phyloP scores from a whole-genome alignment of 495 filamentous ascomycete genomes.

The Penicillium cinerascens region DNA sequence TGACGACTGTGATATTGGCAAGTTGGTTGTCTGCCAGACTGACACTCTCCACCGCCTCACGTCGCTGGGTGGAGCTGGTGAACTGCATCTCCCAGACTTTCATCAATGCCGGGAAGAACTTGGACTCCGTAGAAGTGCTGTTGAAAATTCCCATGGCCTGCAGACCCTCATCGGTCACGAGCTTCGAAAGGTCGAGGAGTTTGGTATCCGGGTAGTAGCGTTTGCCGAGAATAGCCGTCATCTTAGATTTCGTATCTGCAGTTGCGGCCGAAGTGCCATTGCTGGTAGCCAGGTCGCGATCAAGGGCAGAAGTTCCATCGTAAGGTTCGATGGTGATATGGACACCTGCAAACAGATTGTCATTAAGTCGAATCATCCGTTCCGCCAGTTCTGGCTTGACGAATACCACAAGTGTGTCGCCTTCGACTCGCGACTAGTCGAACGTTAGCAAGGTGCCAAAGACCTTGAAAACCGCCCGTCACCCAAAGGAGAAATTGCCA shows the following conservation, averaged over 20 bases:
- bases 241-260: slow-evolving; percentile 43
- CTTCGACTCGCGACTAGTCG: slow-evolving; percentile 64
- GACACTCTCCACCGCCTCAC: slow-evolving; percentile 70
- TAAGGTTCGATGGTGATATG: slow-evolving; percentile 51
- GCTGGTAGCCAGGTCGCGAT: slow-evolving; percentile 21
- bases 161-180: slow-evolving; percentile 66
- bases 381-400: slow-evolving; percentile 60
- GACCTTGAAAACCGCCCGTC: slow-evolving; percentile 49
- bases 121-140: slow-evolving; percentile 64
- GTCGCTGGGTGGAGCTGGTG: slow-evolving; percentile 58
- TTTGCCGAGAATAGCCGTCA: slow-evolving; percentile 59
- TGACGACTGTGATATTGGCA: slow-evolving; percentile 63
- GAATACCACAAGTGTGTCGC: slow-evolving; percentile 64
- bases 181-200: slow-evolving; percentile 73
- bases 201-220: slow-evolving; percentile 69
- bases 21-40: slow-evolving; percentile 76
- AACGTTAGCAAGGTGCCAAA: slow-evolving; percentile 68
- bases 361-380: slow-evolving; percentile 59
- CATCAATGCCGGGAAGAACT: slow-evolving; percentile 89
- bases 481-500: slow-evolving; percentile 40
- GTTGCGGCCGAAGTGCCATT: slow-evolving; percentile 32
- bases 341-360: slow-evolving; percentile 61
- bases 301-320: slow-evolving; percentile 21
- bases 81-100: slow-evolving; percentile 71
- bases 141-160: slow-evolving; percentile 72